These are phyloP conservation scores for Xylariaceae sp. DNA, from an alignment of 2,329 filamentous ascomycete genomes.

Conservation along the genomic window DNA sequence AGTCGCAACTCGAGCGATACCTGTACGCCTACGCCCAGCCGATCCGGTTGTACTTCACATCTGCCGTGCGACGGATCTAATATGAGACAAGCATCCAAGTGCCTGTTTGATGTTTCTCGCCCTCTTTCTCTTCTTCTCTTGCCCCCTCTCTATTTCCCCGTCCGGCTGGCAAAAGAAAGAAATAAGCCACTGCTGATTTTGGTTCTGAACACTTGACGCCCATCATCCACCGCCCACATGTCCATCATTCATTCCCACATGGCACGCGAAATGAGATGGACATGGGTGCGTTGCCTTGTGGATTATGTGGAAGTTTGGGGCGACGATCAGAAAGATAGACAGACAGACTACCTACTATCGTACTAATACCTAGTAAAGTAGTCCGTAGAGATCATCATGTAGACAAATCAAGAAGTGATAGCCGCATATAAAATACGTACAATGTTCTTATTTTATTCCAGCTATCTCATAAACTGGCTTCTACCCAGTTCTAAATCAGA, in stretches of 20 bases:
- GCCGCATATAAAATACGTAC: too few species aligned
- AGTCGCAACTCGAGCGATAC: slow-evolving; percentile 26
- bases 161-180: slow-evolving; percentile 1
- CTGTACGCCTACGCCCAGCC: slow-evolving; percentile 27
- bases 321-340: neutral
- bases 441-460: neutral
- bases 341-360: neutral
- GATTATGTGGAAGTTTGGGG: neutral
- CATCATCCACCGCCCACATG: too few species aligned
- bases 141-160: neutral
- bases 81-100: slow-evolving; percentile 25
- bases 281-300: neutral
- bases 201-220: neutral
- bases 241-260: neutral
- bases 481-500: neutral
- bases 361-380: too few species aligned
- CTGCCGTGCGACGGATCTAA: slow-evolving; percentile 26
- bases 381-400: too few species aligned
- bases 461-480: neutral
- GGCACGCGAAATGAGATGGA: neutral
- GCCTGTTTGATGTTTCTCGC: slow-evolving; percentile 21
- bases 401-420: too few species aligned
- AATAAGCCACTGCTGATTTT: neutral
- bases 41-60: slow-evolving; percentile 28
- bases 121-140: neutral